Conservation (phyloP, 306 rosid genomes). For the Boehmeria nivea region DNA sequence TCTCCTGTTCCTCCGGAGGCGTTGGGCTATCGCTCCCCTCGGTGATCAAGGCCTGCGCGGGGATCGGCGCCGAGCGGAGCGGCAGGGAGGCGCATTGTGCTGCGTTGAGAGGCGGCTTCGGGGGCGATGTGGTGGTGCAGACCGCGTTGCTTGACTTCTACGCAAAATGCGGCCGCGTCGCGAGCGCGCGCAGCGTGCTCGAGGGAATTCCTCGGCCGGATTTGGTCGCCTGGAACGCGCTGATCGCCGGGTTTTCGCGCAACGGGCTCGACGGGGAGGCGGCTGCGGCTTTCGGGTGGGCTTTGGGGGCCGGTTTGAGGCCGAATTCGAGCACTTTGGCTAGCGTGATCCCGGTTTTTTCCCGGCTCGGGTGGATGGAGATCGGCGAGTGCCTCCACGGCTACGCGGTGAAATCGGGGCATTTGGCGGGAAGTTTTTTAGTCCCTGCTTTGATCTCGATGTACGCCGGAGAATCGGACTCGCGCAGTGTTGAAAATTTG, state of each 20-base stretch:
- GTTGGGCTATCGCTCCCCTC: conserved; percentile 25
- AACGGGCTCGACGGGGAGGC: conserved; percentile 33
- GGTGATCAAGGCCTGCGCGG: conserved; percentile 33
- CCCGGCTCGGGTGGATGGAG: conserved; percentile 22
- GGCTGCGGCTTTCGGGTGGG: conserved; percentile 11
- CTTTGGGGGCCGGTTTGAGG: conserved; percentile 22
- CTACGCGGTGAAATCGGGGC: conserved; percentile 28
- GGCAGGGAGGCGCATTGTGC: conserved; percentile 27
- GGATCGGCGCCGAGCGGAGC: conserved; percentile 9
- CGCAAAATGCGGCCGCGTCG: conserved; percentile 20
- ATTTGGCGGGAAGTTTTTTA: conserved; percentile 17
- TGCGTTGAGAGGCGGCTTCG: conserved; percentile 26
- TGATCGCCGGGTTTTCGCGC: conserved; percentile 27
- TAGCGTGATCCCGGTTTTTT: conserved; percentile 28
- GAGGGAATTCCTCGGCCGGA: conserved; percentile 34
- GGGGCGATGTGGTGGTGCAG: conserved; percentile 24
- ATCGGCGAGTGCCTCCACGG: conserved; percentile 28
- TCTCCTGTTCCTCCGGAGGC: conserved; percentile 19
- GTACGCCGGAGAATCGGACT: conserved; percentile 23
- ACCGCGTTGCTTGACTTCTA: conserved; percentile 26
- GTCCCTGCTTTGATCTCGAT: conserved; percentile 34
- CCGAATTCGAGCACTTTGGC: conserved; percentile 35
- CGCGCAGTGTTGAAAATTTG: conserved; percentile 19
- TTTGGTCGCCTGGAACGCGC: conserved; percentile 28
- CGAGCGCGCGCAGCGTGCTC: conserved; percentile 19